A percentile compares a stretch with the other conserved stretches of the same genome.
phyloP scores from a whole-genome alignment of 2,329 filamentous ascomycete species.

The Chrysoporthe puriensis region DNA sequence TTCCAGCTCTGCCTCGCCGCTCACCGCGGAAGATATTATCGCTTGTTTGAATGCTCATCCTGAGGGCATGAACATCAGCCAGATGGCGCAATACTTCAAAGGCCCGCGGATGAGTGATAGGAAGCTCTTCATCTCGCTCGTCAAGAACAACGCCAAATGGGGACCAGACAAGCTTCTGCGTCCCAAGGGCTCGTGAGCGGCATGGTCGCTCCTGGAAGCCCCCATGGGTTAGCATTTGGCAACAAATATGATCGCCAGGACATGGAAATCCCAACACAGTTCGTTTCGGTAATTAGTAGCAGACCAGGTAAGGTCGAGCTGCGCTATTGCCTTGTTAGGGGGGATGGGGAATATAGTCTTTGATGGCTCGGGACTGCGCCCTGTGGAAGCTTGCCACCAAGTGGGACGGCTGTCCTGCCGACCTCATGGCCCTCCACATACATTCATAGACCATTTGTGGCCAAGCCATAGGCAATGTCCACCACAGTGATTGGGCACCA shows the following conservation, averaged over 20 bases:
- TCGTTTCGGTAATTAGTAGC: background rate
- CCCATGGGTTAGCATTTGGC: background rate
- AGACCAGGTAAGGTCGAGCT: background rate
- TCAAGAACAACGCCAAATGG: slow-evolving; percentile 59
- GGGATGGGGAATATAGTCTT: background rate
- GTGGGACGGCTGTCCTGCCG: background rate
- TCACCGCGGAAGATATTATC: slow-evolving; percentile 58
- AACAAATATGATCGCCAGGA: background rate
- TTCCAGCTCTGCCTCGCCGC: slow-evolving; percentile 30
- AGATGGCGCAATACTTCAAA: slow-evolving; percentile 59
- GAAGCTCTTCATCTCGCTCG: slow-evolving; percentile 61
- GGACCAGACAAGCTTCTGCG: slow-evolving; percentile 57
- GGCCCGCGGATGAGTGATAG: slow-evolving; percentile 53
- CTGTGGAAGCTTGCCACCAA: background rate
- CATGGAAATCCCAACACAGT: background rate
- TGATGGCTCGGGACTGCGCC: background rate
- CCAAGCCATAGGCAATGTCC: background rate
- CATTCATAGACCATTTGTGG: background rate
- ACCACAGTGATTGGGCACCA: background rate
- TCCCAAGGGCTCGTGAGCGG: slow-evolving; percentile 28
- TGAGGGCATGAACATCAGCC: slow-evolving; percentile 58
- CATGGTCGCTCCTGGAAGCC: background rate
- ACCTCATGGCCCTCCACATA: background rate
- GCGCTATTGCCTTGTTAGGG: background rate
- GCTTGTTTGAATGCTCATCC: slow-evolving; percentile 53